These are phyloP conservation scores for Rhizophagus clarus DNA, from an alignment of 192 early-diverging fungal species.

Conservation along the genomic window DNA sequence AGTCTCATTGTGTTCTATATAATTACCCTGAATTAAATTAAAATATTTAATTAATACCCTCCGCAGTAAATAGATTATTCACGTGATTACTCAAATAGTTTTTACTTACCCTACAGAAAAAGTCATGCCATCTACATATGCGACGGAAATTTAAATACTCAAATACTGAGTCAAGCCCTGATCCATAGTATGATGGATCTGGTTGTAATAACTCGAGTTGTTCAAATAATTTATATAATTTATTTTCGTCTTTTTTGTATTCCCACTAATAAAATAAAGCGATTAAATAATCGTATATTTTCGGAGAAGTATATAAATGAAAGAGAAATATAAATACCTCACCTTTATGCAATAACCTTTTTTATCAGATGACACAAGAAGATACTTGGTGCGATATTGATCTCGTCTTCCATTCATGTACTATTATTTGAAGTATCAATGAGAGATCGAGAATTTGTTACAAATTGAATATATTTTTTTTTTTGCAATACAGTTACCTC, in stretches of 20 bases:
- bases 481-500: neutral
- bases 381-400: conserved; percentile 4
- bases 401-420: conserved; percentile 5
- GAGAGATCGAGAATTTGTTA: neutral
- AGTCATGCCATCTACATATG: neutral
- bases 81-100: neutral
- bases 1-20: conserved; percentile 19
- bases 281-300: neutral
- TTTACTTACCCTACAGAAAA: conserved; percentile 6
- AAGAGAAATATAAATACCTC: neutral
- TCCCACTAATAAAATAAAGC: neutral
- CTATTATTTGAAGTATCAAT: neutral
- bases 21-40: neutral
- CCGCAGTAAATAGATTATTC: neutral
- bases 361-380: neutral
- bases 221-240: conserved; percentile 16
- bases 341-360: conserved; percentile 4
- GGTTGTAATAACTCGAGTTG: conserved; percentile 17
- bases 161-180: neutral
- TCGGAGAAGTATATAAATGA: neutral
- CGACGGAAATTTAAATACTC: conserved; percentile 6
- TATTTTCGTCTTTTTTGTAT: neutral
- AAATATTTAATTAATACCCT: neutral
- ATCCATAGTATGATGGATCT: neutral
- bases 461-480: too few species aligned